Evolutionary conservation across 768 basidiomycete species (phyloP).

Genomic region (Phlebiopsis flavidoalba): DNA sequence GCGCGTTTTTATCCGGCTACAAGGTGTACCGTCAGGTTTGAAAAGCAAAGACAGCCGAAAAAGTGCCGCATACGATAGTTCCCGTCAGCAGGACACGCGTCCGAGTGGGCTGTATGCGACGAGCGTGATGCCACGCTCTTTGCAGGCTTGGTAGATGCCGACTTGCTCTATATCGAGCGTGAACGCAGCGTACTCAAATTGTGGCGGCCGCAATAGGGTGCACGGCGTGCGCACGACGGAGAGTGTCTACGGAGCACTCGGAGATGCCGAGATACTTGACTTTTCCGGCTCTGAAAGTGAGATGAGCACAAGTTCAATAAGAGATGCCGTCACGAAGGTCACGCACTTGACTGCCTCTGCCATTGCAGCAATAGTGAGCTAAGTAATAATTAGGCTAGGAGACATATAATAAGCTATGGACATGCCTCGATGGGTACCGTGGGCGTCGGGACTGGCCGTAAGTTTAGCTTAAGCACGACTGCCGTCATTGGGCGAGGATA

Average conservation of each 20-base stretch:
- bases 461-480: no score
- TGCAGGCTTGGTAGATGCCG: conserved; percentile 31
- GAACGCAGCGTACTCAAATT: conserved; percentile 41
- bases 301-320: neutral
- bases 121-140: conserved; percentile 35
- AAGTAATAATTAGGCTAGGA: neutral
- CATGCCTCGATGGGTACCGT: neutral
- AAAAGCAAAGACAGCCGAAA: neutral
- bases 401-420: neutral
- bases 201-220: conserved; percentile 38
- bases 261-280: conserved; percentile 24
- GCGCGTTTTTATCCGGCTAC: conserved; percentile 25
- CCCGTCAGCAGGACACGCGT: conserved; percentile 26
- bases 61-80: conserved; percentile 14
- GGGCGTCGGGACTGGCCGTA: neutral
- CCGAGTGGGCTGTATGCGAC: conserved; percentile 39
- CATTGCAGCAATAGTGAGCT: neutral
- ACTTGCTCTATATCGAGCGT: conserved; percentile 38
- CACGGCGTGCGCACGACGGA: conserved; percentile 30
- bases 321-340: no score
- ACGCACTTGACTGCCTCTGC: neutral
- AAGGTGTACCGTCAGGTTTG: neutral
- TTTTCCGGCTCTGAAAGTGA: conserved; percentile 20
- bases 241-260: conserved; percentile 20
- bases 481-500: neutral